Evolutionary conservation across 2,329 filamentous ascomycete species (phyloP).

Genomic region (Penicillium sp.): DNA sequence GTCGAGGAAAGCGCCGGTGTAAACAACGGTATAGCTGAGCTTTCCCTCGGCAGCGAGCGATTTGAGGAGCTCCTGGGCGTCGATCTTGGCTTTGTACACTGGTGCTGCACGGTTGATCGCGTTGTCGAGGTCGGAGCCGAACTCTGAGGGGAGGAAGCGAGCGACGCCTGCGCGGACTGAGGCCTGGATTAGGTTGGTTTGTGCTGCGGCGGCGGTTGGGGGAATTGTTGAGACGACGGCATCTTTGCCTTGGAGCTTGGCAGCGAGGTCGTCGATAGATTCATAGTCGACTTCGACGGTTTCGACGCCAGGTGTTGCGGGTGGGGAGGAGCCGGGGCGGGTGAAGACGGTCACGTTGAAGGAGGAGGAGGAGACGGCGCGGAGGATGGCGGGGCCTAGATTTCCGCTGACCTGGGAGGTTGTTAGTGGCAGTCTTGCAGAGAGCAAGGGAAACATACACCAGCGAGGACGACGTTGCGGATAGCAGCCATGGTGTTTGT

Average conservation of each 20-base stretch:
- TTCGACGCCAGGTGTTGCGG: slow-evolving; percentile 12
- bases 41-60: slow-evolving; percentile 20
- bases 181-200: slow-evolving; percentile 19
- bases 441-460: not conserved
- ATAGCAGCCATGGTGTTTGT: not conserved
- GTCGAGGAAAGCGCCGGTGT: slow-evolving; percentile 42
- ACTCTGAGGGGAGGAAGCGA: slow-evolving; percentile 39
- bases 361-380: slow-evolving; percentile 29
- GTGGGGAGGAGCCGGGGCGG: slow-evolving; percentile 19
- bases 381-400: slow-evolving; percentile 33
- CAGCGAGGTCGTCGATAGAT: slow-evolving; percentile 30
- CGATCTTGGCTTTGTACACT: slow-evolving; percentile 39
- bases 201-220: not conserved
- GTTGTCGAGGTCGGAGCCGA: slow-evolving; percentile 38
- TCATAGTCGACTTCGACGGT: slow-evolving; percentile 34
- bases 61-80: slow-evolving; percentile 34
- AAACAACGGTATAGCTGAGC: slow-evolving; percentile 40
- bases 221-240: slow-evolving; percentile 33
- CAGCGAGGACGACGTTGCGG: slow-evolving; percentile 9
- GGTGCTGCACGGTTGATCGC: slow-evolving; percentile 30
- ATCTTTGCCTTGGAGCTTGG: slow-evolving; percentile 34
- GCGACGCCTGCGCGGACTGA: slow-evolving; percentile 13
- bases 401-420: slow-evolving; percentile 33
- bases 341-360: slow-evolving; percentile 37
- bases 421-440: not conserved